These are phyloP conservation scores for Ambrosia artemisiifolia DNA, from an alignment of 129 eudicot species.

Conservation along the genomic window DNA sequence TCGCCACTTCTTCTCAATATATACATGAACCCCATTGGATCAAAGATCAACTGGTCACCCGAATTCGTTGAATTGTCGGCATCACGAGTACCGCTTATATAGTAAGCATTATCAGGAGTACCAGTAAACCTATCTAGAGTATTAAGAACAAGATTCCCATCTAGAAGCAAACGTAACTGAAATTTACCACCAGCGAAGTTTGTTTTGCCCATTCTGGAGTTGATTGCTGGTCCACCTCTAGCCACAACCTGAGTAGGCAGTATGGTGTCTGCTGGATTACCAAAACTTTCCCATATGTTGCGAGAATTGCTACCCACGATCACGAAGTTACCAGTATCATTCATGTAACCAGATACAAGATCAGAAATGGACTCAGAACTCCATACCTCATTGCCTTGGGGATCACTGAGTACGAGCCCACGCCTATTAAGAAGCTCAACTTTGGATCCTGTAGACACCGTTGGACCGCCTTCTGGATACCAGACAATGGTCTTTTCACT, in stretches of 20 bases:
- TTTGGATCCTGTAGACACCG: constrained; percentile 18
- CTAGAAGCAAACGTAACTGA: constrained; percentile 16
- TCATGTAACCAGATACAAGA: constrained; percentile 11
- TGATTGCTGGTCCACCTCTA: neutral
- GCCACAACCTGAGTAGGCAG: constrained; percentile 36
- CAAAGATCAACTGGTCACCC: constrained; percentile 32
- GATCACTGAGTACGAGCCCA: constrained; percentile 30
- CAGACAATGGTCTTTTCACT: constrained; percentile 26
- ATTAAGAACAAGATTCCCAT: constrained; percentile 48
- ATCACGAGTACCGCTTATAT: constrained; percentile 18
- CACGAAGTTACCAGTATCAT: constrained; percentile 36
- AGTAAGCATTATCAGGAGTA: constrained; percentile 7
- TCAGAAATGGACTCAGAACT: neutral
- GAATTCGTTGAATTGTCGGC: neutral
- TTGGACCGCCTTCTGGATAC: constrained; percentile 15
- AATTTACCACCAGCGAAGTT: constrained; percentile 48
- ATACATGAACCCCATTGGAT: constrained; percentile 29
- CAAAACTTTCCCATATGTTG: constrained; percentile 41
- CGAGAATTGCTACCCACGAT: neutral
- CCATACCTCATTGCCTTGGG: constrained; percentile 27
- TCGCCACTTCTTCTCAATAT: constrained; percentile 29
- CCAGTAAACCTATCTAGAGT: neutral
- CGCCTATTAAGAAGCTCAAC: constrained; percentile 5
- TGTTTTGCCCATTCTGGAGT: constrained; percentile 14
- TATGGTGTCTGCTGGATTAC: constrained; percentile 39